phyloP scores from a whole-genome alignment of 2,329 filamentous ascomycete species.

The Cladophialophora yegresii region DNA sequence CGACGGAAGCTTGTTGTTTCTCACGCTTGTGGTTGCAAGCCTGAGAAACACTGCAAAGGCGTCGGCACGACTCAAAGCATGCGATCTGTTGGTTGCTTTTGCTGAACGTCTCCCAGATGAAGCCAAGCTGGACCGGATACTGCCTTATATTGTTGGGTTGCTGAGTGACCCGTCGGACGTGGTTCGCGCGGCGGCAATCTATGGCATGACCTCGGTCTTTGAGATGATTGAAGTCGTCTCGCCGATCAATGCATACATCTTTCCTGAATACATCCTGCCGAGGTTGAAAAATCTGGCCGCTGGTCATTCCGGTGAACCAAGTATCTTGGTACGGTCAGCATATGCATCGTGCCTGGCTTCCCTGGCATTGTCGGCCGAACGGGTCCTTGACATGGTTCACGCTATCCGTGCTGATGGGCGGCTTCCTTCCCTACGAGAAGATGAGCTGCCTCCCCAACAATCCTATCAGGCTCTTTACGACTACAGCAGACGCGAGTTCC shows the following conservation, averaged over 20 bases:
- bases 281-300: constrained; percentile 60
- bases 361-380: constrained; percentile 78
- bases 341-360: constrained; percentile 92
- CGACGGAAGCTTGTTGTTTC: constrained; percentile 88
- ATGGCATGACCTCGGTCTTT: constrained; percentile 84
- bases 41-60: constrained; percentile 85
- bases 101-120: constrained; percentile 90
- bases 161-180: constrained; percentile 79
- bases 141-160: constrained; percentile 84
- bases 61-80: constrained; percentile 82
- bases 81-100: constrained; percentile 89
- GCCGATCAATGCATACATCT: constrained; percentile 67
- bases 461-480: constrained; percentile 85
- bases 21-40: constrained; percentile 85
- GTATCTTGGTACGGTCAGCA: constrained; percentile 76
- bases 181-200: constrained; percentile 80
- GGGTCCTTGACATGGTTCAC: constrained; percentile 88
- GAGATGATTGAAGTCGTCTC: constrained; percentile 87
- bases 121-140: constrained; percentile 87
- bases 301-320: constrained; percentile 58
- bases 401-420: constrained; percentile 82
- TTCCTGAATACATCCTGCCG: constrained; percentile 66
- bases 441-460: constrained; percentile 66
- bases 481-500: constrained; percentile 76
- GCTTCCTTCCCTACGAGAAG: constrained; percentile 75